Evolutionary conservation across 306 rosid species (phyloP).

Genomic region (Rosa rugosa): DNA sequence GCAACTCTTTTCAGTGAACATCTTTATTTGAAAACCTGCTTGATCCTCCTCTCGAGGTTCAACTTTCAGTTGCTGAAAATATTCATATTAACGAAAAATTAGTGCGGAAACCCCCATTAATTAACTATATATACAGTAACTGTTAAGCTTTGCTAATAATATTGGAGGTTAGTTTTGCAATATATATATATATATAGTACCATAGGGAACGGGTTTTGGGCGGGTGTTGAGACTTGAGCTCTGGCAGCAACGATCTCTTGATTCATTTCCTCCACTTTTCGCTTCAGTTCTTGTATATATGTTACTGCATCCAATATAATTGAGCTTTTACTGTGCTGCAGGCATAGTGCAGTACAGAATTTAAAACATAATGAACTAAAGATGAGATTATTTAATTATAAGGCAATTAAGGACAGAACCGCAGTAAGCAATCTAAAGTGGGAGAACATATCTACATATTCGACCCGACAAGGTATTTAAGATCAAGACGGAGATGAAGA

Average conservation of each 20-base stretch:
- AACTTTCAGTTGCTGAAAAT: slow-evolving; percentile 40
- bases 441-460: too few species aligned
- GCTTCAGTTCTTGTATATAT: slow-evolving; percentile 41
- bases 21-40: slow-evolving; percentile 46
- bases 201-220: slow-evolving; percentile 45
- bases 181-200: slow-evolving; percentile 18
- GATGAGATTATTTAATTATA: neutral
- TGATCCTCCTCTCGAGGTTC: slow-evolving; percentile 30
- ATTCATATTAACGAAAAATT: neutral
- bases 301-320: slow-evolving; percentile 37
- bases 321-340: slow-evolving; percentile 37
- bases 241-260: slow-evolving; percentile 10
- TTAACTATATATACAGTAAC: neutral
- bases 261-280: slow-evolving; percentile 24
- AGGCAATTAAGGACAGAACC: neutral
- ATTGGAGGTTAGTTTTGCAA: neutral
- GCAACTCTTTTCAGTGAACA: slow-evolving; percentile 41
- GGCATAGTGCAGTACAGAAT: neutral
- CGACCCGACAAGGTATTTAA: too few species aligned
- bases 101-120: neutral
- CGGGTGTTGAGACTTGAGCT: slow-evolving; percentile 18
- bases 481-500: too few species aligned
- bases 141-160: neutral
- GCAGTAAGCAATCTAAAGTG: too few species aligned
- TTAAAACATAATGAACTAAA: neutral